Evolutionary conservation across 306 rosid species (phyloP).

Genomic region (Vigna hirtella): DNA sequence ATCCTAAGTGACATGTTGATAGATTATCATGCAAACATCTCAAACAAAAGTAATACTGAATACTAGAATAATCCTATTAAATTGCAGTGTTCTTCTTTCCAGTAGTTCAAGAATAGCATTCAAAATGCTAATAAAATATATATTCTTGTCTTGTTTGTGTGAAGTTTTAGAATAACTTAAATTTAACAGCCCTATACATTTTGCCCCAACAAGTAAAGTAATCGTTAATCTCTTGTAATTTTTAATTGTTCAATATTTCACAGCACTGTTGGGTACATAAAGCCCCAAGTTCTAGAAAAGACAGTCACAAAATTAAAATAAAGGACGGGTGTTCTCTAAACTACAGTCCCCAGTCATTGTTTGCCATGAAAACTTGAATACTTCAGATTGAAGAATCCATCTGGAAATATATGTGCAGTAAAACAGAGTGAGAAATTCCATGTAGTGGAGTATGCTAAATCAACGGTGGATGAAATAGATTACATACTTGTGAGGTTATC

Average conservation of each 20-base stretch:
- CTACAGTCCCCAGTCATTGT: neutral
- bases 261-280: constrained; percentile 2
- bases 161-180: constrained; percentile 5
- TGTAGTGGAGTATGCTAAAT: constrained; percentile 16
- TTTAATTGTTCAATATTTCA: constrained; percentile 1
- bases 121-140: constrained; percentile 11
- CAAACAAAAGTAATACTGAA: constrained; percentile 12
- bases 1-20: neutral
- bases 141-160: constrained; percentile 14
- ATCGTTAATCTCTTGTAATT: neutral
- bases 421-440: constrained; percentile 18
- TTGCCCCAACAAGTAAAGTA: neutral
- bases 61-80: constrained; percentile 27
- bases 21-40: constrained; percentile 1
- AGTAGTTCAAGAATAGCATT: constrained; percentile 26
- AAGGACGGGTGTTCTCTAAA: neutral
- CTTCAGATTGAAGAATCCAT: constrained; percentile 11
- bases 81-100: constrained; percentile 26
- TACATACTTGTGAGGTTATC: constrained; percentile 73
- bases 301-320: neutral
- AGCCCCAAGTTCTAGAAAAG: constrained; percentile 33
- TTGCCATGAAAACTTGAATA: constrained; percentile 33
- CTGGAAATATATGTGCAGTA: constrained; percentile 17
- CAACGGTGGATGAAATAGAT: constrained; percentile 26
- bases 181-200: neutral